Conservation (phyloP, 129 eudicot genomes). For the Flaveria trinervia region DNA sequence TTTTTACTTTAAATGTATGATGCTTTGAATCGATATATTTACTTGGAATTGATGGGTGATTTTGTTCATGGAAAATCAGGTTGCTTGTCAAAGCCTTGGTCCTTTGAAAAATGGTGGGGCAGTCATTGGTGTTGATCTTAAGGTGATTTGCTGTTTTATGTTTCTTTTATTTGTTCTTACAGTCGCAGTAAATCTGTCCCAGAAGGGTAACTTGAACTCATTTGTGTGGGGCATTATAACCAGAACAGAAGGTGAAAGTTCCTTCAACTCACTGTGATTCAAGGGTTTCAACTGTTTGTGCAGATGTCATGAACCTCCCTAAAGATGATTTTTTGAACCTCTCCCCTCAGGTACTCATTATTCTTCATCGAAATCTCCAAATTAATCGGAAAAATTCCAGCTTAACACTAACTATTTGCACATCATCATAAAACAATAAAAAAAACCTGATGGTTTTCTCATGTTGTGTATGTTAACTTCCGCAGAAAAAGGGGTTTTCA, state of each 20-base stretch:
- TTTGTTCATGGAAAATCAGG: conserved; percentile 45
- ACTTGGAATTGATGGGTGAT: background rate
- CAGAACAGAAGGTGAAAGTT: conserved; percentile 96
- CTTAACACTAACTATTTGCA: background rate
- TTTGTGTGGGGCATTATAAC: conserved; percentile 24
- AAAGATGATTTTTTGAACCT: conserved; percentile 57
- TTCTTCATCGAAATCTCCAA: background rate
- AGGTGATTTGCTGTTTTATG: conserved; percentile 45
- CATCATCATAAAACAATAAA: background rate
- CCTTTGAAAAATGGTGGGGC: conserved; percentile 73
- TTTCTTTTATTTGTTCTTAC: background rate
- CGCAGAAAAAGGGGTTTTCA: conserved; percentile 78
- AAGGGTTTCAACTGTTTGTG: conserved; percentile 81
- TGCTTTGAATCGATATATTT: background rate
- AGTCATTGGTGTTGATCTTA: conserved; percentile 81
- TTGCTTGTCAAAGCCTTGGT: conserved; percentile 95
- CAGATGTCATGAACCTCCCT: conserved; percentile 75
- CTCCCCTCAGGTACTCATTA: conserved; percentile 70
- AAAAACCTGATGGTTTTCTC: background rate
- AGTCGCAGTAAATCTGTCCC: background rate
- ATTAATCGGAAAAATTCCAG: background rate
- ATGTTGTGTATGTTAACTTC: conserved; percentile 2
- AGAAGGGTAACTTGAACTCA: background rate
- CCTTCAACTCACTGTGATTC: conserved; percentile 76
- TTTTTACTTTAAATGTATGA: background rate